Percentiles rank a stretch among this genome's conserved stretches.
phyloP scores from a whole-genome alignment of 768 basidiomycete genomes.

The Ramaria sp. region DNA sequence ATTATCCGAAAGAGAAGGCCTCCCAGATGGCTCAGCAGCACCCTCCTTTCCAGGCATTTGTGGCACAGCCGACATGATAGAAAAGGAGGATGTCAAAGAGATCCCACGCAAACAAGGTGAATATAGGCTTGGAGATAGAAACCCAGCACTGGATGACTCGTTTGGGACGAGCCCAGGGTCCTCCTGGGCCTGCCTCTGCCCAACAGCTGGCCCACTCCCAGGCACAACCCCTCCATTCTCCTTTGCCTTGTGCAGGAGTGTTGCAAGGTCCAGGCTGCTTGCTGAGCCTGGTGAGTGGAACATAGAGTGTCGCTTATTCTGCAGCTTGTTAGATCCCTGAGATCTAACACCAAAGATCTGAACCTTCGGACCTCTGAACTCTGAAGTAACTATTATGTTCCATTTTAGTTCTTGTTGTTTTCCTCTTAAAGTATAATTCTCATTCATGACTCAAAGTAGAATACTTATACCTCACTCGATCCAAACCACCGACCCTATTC shows the following conservation, averaged over 20 bases:
- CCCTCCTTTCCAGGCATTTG: not conserved
- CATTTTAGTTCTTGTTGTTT: too few species aligned
- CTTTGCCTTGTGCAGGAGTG: slow-evolving; percentile 75
- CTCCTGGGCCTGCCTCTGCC: too few species aligned
- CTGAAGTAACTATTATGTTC: too few species aligned
- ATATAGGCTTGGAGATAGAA: slow-evolving; percentile 1
- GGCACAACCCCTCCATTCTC: slow-evolving; percentile 42
- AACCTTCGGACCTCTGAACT: too few species aligned
- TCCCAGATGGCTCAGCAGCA: not conserved
- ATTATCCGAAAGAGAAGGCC: not conserved
- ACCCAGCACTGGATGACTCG: not conserved
- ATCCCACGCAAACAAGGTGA: not conserved
- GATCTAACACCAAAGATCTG: too few species aligned
- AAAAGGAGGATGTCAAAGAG: slow-evolving; percentile 7
- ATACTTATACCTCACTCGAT: too few species aligned
- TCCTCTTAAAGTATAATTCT: too few species aligned
- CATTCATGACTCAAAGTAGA: too few species aligned
- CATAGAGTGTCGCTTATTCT: slow-evolving; percentile 72
- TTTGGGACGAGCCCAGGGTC: too few species aligned
- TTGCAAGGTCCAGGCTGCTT: slow-evolving; percentile 86
- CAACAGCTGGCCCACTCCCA: too few species aligned
- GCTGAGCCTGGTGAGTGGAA: slow-evolving; percentile 79
- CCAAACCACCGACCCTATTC: too few species aligned
- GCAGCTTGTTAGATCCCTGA: too few species aligned
- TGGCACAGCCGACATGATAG: not conserved